Evolutionary conservation across 768 basidiomycete species (phyloP).

Genomic region (Calocera viscosa): DNA sequence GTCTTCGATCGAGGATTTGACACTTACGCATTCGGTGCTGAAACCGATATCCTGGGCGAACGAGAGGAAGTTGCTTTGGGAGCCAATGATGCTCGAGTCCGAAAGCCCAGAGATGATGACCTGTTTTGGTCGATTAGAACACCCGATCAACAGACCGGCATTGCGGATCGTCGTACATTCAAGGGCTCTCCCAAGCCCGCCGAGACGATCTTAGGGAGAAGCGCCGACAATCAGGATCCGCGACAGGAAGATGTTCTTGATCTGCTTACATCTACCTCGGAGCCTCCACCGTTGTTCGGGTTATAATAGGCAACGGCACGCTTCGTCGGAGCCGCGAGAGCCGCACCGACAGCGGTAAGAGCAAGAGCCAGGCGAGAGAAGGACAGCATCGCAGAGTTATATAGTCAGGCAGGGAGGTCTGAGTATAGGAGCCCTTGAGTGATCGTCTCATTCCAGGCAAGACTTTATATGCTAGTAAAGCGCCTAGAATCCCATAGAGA

Average conservation of each 20-base stretch:
- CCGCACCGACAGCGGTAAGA: neutral
- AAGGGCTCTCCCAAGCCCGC: slow-evolving; percentile 34
- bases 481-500: neutral
- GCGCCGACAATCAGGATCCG: neutral
- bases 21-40: slow-evolving; percentile 31
- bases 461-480: neutral
- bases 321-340: neutral
- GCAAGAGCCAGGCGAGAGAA: neutral
- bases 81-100: slow-evolving; percentile 47
- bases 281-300: slow-evolving; percentile 32
- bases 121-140: slow-evolving; percentile 19
- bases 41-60: slow-evolving; percentile 52
- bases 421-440: no score
- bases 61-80: slow-evolving; percentile 43
- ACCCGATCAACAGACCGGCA: neutral
- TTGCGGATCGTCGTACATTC: slow-evolving; percentile 28
- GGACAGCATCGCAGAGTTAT: neutral
- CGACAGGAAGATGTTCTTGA: neutral
- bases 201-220: slow-evolving; percentile 21
- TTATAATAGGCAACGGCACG: slow-evolving; percentile 26
- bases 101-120: slow-evolving; percentile 50
- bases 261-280: slow-evolving; percentile 28
- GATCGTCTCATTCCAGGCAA: no score
- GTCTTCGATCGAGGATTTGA: neutral
- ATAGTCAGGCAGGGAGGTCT: no score